Evolutionary conservation across 2,329 filamentous ascomycete genomes (phyloP), one percentile per base, ranked within the genome.

Genomic region (Calonectria leucothoes): DNA sequence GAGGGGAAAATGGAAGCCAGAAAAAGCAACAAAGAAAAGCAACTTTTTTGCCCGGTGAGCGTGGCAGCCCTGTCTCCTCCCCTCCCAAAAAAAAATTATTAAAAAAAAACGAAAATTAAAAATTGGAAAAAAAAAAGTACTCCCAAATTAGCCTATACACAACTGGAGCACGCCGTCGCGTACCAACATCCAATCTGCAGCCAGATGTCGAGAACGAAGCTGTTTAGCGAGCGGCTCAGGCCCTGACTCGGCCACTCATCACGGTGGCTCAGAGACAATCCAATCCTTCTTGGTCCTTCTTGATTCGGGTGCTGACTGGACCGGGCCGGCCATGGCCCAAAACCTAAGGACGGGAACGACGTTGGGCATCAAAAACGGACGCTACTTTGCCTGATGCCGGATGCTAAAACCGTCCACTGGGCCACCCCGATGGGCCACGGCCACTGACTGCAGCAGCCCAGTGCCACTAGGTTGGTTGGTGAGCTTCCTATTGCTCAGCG

Each of bases 351-450:
- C 64, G 71, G 74, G 69, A 74, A 65, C 61, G 57, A 72, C 72
- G 77, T 80, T 80, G 79, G 79, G 79, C 79, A 80, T 74, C 79
- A 80, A 80, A 61, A 67, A 74, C 75, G 73, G 73, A 78, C 76
- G 78, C 78, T 80, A 78, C 63, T 63, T 67, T 70, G 72, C 73
- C 72, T 72, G 70, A 73, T 65, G 66, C 72, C 66, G 61, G 67
- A 51, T 70, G 66, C 70, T 74, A 73, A 66, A 68, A 75, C 67
- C 69, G 73, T 69, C 75, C 69, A 61, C 74, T 78, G 73, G 72
- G 67, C 69, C 71, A 74, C 69, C 23, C 52, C 52, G 51, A 69
- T 66, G 71, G 71, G 49, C 71, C 70, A 72, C 37, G 61, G 42
- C 67, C 70, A 72, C 66, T 71, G 76, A 75, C 71, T 80, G 78